phyloP scores from a whole-genome alignment of 1,284 basidiomycete genomes.

The Wallemia hederae region DNA sequence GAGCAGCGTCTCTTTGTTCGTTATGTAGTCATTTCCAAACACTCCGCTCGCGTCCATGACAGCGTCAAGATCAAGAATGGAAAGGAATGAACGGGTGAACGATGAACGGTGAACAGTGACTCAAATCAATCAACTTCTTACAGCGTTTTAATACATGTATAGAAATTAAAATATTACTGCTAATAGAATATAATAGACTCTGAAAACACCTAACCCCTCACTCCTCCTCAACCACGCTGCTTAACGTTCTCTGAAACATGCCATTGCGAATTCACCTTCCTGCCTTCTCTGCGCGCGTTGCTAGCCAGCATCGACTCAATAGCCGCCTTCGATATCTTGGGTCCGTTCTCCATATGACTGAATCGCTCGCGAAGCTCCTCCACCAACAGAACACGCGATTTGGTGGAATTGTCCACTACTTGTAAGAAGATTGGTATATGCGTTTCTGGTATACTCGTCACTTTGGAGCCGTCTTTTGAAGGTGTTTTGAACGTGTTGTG shows the following conservation, averaged over 20 bases:
- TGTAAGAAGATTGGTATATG: conserved; percentile 24
- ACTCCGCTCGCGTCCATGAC: neutral
- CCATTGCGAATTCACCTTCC: neutral
- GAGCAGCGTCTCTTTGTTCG: neutral
- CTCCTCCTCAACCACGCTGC: too few species aligned
- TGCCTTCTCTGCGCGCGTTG: neutral
- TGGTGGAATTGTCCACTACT: conserved; percentile 25
- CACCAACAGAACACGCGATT: conserved; percentile 32
- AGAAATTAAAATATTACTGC: too few species aligned
- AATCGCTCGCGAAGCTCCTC: conserved; percentile 40
- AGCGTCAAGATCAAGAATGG: too few species aligned
- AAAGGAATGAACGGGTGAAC: too few species aligned
- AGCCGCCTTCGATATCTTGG: neutral
- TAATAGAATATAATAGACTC: too few species aligned
- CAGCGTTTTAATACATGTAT: too few species aligned
- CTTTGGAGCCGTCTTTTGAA: neutral
- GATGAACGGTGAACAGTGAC: too few species aligned
- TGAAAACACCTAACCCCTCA: neutral
- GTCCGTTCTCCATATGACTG: neutral
- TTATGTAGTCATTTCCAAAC: neutral
- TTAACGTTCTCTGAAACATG: neutral
- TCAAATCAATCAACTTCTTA: too few species aligned
- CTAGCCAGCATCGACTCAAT: neutral
- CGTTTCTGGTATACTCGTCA: neutral
- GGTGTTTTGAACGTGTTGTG: neutral